Conservation (phyloP, 768 basidiomycete genomes). For the Trametes meyenii region DNA sequence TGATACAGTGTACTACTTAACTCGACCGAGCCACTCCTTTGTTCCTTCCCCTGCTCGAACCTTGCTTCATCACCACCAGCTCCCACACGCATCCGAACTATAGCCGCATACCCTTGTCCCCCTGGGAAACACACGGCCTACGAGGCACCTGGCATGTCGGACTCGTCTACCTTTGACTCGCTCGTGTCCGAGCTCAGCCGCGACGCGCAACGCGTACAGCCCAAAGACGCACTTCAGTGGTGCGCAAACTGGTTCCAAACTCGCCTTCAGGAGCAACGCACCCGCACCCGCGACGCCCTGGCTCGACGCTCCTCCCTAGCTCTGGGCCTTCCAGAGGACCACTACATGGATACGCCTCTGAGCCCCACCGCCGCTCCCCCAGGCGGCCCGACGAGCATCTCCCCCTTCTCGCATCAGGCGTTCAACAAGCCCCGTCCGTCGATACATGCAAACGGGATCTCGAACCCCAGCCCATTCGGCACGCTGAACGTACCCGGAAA, state of each 20-base stretch:
- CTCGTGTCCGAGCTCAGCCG: slow-evolving; percentile 86
- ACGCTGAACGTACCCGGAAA: slow-evolving; percentile 82
- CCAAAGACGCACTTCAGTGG: slow-evolving; percentile 89
- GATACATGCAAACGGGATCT: slow-evolving; percentile 47
- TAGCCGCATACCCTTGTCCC: background rate
- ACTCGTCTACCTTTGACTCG: slow-evolving; percentile 76
- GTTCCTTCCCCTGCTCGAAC: background rate
- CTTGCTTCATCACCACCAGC: background rate
- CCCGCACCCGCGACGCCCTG: slow-evolving; percentile 68
- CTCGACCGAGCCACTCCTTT: slow-evolving; percentile 11
- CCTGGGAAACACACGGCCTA: background rate
- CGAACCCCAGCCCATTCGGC: slow-evolving; percentile 69
- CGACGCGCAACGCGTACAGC: slow-evolving; percentile 84
- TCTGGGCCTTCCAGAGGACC: slow-evolving; percentile 55
- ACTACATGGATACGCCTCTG: slow-evolving; percentile 58
- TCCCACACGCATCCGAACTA: background rate
- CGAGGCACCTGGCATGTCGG: slow-evolving; percentile 6
- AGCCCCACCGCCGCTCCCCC: slow-evolving; percentile 35
- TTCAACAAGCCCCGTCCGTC: slow-evolving; percentile 56
- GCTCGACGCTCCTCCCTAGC: slow-evolving; percentile 54
- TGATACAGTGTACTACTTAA: slow-evolving; percentile 1
- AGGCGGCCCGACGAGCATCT: slow-evolving; percentile 46
- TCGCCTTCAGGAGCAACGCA: slow-evolving; percentile 82
- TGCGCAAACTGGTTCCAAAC: slow-evolving; percentile 94
- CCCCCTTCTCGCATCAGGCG: slow-evolving; percentile 52